Percentiles rank a stretch among this genome's conserved stretches.
phyloP scores from a whole-genome alignment of 306 rosid genomes.

The Vicia faba region DNA sequence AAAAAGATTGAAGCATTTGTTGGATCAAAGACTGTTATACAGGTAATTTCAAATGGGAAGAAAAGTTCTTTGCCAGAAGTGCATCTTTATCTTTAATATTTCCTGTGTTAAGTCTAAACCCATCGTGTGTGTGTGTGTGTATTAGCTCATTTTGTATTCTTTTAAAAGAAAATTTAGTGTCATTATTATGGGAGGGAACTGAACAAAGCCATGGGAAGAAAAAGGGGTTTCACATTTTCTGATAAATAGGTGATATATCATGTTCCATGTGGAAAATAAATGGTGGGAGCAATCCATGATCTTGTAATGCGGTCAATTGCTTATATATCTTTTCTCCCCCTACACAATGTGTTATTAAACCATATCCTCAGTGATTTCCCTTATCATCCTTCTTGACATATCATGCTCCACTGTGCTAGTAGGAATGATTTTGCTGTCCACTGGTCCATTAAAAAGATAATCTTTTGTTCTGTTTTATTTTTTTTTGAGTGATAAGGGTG shows the following conservation, averaged over 20 bases:
- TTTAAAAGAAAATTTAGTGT: neutral
- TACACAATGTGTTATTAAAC: neutral
- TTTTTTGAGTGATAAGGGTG: neutral
- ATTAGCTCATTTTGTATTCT: neutral
- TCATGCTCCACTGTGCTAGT: neutral
- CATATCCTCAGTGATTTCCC: slow-evolving; percentile 1
- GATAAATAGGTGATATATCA: neutral
- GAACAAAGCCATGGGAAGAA: neutral
- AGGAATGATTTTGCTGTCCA: neutral
- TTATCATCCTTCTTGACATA: neutral
- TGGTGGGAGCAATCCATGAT: neutral
- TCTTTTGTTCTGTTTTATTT: neutral
- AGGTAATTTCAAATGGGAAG: slow-evolving; percentile 52
- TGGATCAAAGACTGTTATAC: slow-evolving; percentile 94
- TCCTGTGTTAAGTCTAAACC: neutral
- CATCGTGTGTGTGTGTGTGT: no score
- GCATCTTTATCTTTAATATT: neutral
- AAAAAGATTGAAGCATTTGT: slow-evolving; percentile 98
- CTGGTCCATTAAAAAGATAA: neutral
- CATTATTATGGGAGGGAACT: neutral
- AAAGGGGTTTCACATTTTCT: neutral
- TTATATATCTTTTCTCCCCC: neutral
- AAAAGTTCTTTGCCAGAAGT: neutral
- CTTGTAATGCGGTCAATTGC: neutral
- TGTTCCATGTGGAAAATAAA: neutral